Evolutionary conservation across 345 rosid genomes (phyloP).

Genomic region (Eucalyptus polybractea): DNA sequence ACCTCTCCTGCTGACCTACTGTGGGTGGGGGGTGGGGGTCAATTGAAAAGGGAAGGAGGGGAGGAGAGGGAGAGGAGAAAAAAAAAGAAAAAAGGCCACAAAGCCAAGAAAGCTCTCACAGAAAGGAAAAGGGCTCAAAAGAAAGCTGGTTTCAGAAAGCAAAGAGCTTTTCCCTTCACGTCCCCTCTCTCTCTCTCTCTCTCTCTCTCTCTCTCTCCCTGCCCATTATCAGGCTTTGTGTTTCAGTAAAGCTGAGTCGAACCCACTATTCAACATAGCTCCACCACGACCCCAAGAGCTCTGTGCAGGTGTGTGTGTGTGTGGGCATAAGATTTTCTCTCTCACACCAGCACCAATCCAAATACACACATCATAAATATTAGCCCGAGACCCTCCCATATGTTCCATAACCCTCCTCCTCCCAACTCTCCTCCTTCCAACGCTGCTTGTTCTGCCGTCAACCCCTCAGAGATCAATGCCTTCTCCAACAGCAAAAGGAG

Average conservation of each 20-base stretch:
- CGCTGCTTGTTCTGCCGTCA: neutral
- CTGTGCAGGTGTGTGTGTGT: neutral
- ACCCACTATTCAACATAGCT: neutral
- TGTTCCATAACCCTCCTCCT: slow-evolving; percentile 10
- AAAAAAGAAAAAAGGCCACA: neutral
- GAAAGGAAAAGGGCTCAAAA: slow-evolving; percentile 29
- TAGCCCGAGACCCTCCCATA: neutral
- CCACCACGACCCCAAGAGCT: neutral
- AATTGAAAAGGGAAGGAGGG: neutral
- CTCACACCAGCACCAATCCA: neutral
- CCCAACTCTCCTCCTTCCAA: slow-evolving; percentile 11
- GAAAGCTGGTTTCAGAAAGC: slow-evolving; percentile 70
- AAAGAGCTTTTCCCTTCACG: slow-evolving; percentile 26
- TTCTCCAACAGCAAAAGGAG: slow-evolving; percentile 30
- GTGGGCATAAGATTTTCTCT: neutral
- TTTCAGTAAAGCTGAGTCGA: neutral
- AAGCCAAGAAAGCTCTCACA: neutral
- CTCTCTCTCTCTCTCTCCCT: neutral
- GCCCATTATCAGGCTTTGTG: slow-evolving; percentile 3
- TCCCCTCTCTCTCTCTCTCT: neutral
- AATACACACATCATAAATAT: neutral
- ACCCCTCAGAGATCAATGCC: slow-evolving; percentile 1
- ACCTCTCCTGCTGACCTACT: neutral
- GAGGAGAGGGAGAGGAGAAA: neutral
- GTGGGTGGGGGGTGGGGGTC: neutral